Evolutionary conservation across 768 basidiomycete genomes (phyloP).

Genomic region (Gloeostereum incarnatum): DNA sequence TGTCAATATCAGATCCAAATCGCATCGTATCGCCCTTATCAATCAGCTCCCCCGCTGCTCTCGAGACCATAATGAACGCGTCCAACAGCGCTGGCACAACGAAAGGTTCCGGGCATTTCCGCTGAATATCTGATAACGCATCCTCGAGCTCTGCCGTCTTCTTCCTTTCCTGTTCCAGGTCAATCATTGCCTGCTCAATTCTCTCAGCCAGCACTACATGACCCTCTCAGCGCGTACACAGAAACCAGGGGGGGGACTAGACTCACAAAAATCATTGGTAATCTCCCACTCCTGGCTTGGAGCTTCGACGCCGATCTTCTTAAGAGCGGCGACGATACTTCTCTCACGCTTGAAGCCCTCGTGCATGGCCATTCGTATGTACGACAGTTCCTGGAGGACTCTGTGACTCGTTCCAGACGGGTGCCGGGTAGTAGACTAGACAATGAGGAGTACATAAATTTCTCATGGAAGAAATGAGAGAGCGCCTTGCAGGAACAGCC

Average conservation of each 20-base stretch:
- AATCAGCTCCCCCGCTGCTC: too few relatives aligned
- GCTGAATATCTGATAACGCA: background rate
- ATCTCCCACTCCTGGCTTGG: background rate
- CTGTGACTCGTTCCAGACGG: conserved; percentile 51
- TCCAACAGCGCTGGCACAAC: background rate
- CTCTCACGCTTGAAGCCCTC: too few relatives aligned
- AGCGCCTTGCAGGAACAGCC: conserved; percentile 43
- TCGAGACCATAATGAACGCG: background rate
- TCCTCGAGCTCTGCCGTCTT: background rate
- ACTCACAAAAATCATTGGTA: conserved; percentile 25
- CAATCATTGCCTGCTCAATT: too few relatives aligned
- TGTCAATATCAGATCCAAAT: too few relatives aligned
- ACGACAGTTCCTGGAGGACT: conserved; percentile 32
- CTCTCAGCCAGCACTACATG: too few relatives aligned
- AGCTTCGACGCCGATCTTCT: conserved; percentile 53
- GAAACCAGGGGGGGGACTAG: conserved; percentile 59
- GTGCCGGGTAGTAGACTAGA: conserved; percentile 52
- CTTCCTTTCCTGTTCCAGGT: background rate
- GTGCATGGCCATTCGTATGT: conserved; percentile 10
- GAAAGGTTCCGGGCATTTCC: background rate
- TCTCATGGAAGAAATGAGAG: conserved; percentile 21
- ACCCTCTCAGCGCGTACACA: conserved; percentile 37
- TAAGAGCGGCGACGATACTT: conserved; percentile 12
- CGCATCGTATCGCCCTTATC: too few relatives aligned
- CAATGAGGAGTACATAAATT: conserved; percentile 22